Conservation (phyloP, 225 moss, liverwort and hornwort genomes). For the Antitrichia curtipendula region DNA sequence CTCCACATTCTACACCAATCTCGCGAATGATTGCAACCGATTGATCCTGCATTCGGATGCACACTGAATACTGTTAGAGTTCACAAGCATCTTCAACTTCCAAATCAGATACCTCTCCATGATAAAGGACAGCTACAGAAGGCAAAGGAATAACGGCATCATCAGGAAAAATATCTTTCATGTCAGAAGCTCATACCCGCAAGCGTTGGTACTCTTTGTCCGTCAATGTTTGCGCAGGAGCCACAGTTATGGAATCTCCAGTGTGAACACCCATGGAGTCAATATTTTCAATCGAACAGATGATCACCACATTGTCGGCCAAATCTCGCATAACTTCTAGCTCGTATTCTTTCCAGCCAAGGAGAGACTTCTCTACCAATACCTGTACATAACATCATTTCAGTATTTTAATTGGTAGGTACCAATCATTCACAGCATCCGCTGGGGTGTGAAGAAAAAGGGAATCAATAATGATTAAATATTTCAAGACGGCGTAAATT, state of each 20-base stretch:
- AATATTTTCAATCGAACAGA: slow-evolving; percentile 96
- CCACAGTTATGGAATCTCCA: slow-evolving; percentile 96
- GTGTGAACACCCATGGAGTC: slow-evolving; percentile 97
- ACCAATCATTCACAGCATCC: background rate
- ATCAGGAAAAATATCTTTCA: background rate
- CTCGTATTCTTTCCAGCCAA: slow-evolving; percentile 99
- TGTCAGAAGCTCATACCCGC: slow-evolving; percentile 22
- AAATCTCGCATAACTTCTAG: slow-evolving; percentile 97
- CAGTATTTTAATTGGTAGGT: background rate
- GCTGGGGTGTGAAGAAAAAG: background rate
- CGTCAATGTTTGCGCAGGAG: slow-evolving; percentile 88
- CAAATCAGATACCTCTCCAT: background rate
- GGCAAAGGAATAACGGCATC: background rate
- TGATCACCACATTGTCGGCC: slow-evolving; percentile 93
- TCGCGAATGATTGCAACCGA: slow-evolving; percentile 91
- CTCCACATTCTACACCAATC: slow-evolving; percentile 97
- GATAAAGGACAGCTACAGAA: background rate
- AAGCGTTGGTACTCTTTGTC: slow-evolving; percentile 96
- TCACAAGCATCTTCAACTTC: background rate
- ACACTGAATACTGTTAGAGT: background rate
- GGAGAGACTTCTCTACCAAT: slow-evolving; percentile 83
- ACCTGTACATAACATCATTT: slow-evolving; percentile 14
- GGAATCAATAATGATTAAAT: background rate
- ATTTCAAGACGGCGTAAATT: background rate
- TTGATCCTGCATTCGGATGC: slow-evolving; percentile 43